Evolutionary conservation across 495 filamentous ascomycete species (phyloP).

Genomic region (Massariosphaeria phaeospora): DNA sequence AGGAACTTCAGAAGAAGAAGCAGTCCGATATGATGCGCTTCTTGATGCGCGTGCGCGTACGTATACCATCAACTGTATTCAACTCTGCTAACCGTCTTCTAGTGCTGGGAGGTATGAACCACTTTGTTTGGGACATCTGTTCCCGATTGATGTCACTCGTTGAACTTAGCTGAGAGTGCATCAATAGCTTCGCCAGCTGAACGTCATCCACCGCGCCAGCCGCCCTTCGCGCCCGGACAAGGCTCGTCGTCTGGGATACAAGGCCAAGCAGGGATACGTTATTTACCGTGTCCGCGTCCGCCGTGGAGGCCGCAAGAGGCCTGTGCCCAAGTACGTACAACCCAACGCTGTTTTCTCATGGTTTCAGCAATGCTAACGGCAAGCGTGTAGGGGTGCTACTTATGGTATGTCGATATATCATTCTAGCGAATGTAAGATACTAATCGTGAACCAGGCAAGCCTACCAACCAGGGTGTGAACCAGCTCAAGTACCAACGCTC

Average conservation of each 20-base stretch:
- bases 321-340: conserved; percentile 47
- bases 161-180: conserved; percentile 99
- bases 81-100: conserved; percentile 18
- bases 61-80: neutral
- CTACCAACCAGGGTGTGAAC: conserved; percentile 99
- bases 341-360: too few relatives aligned
- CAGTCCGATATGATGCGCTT: conserved; percentile 99
- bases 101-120: conserved; percentile 96
- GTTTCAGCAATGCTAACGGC: conserved; percentile 16
- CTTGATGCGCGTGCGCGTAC: conserved; percentile 85
- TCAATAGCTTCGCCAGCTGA: conserved; percentile 97
- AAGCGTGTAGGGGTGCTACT: conserved; percentile 85
- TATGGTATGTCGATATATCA: conserved; percentile 78
- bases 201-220: conserved; percentile 98
- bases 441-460: conserved; percentile 66
- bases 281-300: conserved; percentile 98
- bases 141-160: conserved; percentile 84
- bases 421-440: too few relatives aligned
- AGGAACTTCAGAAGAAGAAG: conserved; percentile 99
- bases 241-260: conserved; percentile 99
- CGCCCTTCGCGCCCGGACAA: conserved; percentile 98
- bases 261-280: conserved; percentile 99
- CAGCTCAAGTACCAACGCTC: conserved; percentile 99
- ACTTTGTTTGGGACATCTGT: conserved; percentile 22
- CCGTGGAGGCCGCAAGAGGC: conserved; percentile 94